Evolutionary conservation across 2,329 filamentous ascomycete species (phyloP).

Genomic region (Alternaria panax): DNA sequence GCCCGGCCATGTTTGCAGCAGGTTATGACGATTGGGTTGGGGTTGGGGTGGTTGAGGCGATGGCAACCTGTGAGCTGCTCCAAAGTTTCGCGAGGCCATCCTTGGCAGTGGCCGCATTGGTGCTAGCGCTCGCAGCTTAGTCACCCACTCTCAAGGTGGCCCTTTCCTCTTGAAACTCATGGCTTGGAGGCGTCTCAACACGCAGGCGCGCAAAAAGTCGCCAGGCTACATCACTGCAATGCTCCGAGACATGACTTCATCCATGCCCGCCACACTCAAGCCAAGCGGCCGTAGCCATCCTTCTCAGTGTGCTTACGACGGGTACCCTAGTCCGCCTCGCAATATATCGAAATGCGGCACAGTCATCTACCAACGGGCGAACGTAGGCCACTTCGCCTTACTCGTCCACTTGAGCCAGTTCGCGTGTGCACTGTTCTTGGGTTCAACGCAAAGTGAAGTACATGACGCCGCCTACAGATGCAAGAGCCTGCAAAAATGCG

Average conservation of each 20-base stretch:
- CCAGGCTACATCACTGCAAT: slow-evolving; percentile 1
- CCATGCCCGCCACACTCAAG: neutral
- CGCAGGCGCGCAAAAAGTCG: neutral
- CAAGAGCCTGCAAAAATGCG: slow-evolving; percentile 4
- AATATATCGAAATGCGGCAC: slow-evolving; percentile 10
- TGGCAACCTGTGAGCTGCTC: slow-evolving; percentile 15
- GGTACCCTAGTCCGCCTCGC: slow-evolving; percentile 10
- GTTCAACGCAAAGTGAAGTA: neutral
- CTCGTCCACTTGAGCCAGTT: neutral
- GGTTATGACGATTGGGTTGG: slow-evolving; percentile 24
- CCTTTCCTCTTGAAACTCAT: neutral
- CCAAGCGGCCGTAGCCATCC: neutral
- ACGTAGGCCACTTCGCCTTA: neutral
- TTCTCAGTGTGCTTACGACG: neutral
- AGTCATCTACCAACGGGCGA: slow-evolving; percentile 10
- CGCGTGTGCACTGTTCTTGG: slow-evolving; percentile 1
- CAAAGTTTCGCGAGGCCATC: slow-evolving; percentile 21
- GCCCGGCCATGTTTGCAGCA: slow-evolving; percentile 46
- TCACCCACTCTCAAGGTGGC: neutral
- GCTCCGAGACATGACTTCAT: neutral
- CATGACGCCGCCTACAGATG: neutral
- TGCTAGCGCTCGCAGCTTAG: slow-evolving; percentile 16
- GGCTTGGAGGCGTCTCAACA: neutral
- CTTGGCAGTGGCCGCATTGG: slow-evolving; percentile 17
- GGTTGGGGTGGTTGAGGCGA: slow-evolving; percentile 21